Conservation (phyloP, 176 grass and related monocot genomes). For the Miscanthus lutarioriparius region DNA sequence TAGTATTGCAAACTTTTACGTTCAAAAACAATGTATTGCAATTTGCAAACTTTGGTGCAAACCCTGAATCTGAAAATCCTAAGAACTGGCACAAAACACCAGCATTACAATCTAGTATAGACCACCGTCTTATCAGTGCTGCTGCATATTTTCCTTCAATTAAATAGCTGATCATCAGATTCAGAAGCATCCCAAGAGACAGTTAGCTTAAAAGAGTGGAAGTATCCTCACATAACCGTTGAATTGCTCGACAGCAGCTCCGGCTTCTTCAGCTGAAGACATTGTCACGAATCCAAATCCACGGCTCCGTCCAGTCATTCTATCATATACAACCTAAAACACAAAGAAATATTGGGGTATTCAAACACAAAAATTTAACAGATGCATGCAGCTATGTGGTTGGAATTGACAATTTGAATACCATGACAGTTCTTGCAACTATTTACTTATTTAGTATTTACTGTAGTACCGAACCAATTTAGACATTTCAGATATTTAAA, state of each 20-base stretch:
- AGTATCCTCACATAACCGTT: constrained; percentile 74
- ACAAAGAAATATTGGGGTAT: not conserved
- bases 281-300: constrained; percentile 97
- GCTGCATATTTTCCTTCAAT: not conserved
- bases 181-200: constrained; percentile 2
- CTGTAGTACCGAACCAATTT: not conserved
- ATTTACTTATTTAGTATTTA: not conserved
- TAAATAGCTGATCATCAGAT: not conserved
- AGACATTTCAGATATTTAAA: not conserved
- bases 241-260: constrained; percentile 67
- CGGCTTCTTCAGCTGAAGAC: constrained; percentile 67
- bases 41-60: not conserved
- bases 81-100: not conserved
- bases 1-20: not conserved
- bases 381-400: not conserved
- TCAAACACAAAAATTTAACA: not conserved
- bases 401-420: not conserved
- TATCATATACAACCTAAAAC: constrained; percentile 90
- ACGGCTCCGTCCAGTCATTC: constrained; percentile 84
- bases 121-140: not conserved
- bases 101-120: not conserved
- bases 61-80: not conserved
- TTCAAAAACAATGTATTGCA: not conserved
- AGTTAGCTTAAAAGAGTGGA: not conserved
- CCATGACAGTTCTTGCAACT: not conserved